Percentiles rank a stretch among this genome's conserved stretches.
These are phyloP conservation scores for Aureobasidium sp. DNA, from an alignment of 2,329 filamentous ascomycete species.

Conservation along the genomic window DNA sequence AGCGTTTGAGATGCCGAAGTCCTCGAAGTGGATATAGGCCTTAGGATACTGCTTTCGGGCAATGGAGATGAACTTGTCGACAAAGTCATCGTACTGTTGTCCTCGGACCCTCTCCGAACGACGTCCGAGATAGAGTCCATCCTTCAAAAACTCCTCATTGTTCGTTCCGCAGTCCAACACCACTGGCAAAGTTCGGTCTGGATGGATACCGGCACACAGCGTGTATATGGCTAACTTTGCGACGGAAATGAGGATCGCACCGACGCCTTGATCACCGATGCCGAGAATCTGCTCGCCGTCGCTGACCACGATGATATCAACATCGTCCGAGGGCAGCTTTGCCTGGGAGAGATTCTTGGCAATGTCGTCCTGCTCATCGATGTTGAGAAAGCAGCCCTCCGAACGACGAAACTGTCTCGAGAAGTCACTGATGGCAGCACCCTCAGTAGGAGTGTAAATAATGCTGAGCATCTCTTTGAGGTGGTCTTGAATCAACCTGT, in stretches of 20 bases:
- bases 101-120: constrained; percentile 59
- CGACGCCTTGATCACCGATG: constrained; percentile 82
- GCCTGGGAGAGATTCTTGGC: constrained; percentile 53
- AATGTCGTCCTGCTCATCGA: constrained; percentile 55
- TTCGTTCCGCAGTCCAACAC: constrained; percentile 81
- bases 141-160: constrained; percentile 64
- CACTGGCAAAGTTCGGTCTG: constrained; percentile 67
- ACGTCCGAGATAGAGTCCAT: constrained; percentile 73
- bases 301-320: constrained; percentile 83
- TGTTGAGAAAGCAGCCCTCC: constrained; percentile 73
- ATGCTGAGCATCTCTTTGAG: constrained; percentile 81
- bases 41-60: constrained; percentile 64
- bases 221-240: constrained; percentile 80
- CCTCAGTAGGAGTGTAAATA: constrained; percentile 88
- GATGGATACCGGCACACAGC: constrained; percentile 78
- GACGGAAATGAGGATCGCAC: constrained; percentile 73
- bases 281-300: constrained; percentile 68
- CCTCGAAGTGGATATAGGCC: constrained; percentile 80
- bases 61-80: constrained; percentile 63
- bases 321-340: constrained; percentile 59
- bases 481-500: constrained; percentile 68
- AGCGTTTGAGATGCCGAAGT: constrained; percentile 73
- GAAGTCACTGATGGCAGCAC: constrained; percentile 79
- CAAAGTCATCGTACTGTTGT: constrained; percentile 65
- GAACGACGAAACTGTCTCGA: constrained; percentile 68